Evolutionary conservation across 2,329 filamentous ascomycete genomes (phyloP), one percentile per base, ranked within the genome.

Genomic region (Botrytis cinerea): DNA sequence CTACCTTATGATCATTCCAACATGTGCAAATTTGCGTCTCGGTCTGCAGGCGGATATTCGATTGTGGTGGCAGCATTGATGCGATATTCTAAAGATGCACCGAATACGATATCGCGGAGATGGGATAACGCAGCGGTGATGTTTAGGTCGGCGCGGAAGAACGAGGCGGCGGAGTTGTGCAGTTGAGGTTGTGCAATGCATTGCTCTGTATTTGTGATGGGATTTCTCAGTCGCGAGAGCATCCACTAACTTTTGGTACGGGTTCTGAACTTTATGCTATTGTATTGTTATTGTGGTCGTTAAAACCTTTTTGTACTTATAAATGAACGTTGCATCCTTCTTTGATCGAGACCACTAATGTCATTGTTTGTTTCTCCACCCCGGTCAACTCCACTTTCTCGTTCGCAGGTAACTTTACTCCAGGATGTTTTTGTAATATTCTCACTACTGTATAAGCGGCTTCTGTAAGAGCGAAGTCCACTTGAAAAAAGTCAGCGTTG

Each of bases 381-480:
- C 64, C 45, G 5, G 64, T 67, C 20, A 48, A n/a, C 22, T 48
- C 64, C 8, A 67, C 45, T 46, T 54, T 54, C 35, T 67, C 64
- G 5, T 54, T 45, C 18, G 64, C 43, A 18, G 64, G 64, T 67
- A 67, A 12, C 14, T 45, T 54, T 12, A 51, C 46, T 16, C 45
- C 45, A 32, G 45, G 18, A 38, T 67, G 54, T n/a, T 32, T 67
- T 25, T 51, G 45, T 10, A 67, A 8, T 12, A 67, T 38, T 38
- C 46, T 67, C 12, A 54, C 64, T 7, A 67, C 45, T 16, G 45
- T 46, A 51, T 67, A 67, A 20, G 45, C 28, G 45, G 64, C 64
- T 25, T 51, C 64, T 18, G 64, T 67, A 45, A 67, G 45, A 35
- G 64, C 64, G 35, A 67, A 67, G 35, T 67, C 64, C 45, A 54